These are phyloP conservation scores for Penicillium riverlandense DNA, from an alignment of 495 filamentous ascomycete genomes.

Conservation along the genomic window DNA sequence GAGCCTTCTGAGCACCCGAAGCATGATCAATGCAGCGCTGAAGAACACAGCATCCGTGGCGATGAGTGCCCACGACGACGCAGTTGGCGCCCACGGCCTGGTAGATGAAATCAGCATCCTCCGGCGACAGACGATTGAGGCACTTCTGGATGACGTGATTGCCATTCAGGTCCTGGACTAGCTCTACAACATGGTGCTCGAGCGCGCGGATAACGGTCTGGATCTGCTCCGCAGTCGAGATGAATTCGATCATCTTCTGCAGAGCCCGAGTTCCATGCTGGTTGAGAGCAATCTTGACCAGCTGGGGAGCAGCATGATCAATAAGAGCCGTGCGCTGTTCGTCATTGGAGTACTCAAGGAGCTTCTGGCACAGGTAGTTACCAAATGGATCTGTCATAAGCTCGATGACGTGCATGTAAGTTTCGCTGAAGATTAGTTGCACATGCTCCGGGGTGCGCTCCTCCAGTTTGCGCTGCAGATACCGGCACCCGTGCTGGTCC, in stretches of 20 bases:
- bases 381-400: constrained; percentile 99
- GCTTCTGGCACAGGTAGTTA: constrained; percentile 96
- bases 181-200: constrained; percentile 69
- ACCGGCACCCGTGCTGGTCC: constrained; percentile 95
- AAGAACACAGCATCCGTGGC: constrained; percentile 95
- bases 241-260: constrained; percentile 99
- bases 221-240: constrained; percentile 71
- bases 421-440: constrained; percentile 88
- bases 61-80: constrained; percentile 88
- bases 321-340: constrained; percentile 91
- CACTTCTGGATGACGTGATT: constrained; percentile 99
- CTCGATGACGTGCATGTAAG: constrained; percentile 84
- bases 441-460: constrained; percentile 75
- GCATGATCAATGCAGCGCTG: constrained; percentile 98
- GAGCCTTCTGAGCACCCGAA: constrained; percentile 77
- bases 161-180: constrained; percentile 95
- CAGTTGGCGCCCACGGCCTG: constrained; percentile 82
- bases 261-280: constrained; percentile 93
- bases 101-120: constrained; percentile 93
- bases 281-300: constrained; percentile 89
- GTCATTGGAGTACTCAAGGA: constrained; percentile 86
- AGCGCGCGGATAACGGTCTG: constrained; percentile 76
- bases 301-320: constrained; percentile 73
- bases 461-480: constrained; percentile 94
- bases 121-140: constrained; percentile 76